Conservation (phyloP, 2,329 filamentous ascomycete species). For the Fusarium aywerte region DNA sequence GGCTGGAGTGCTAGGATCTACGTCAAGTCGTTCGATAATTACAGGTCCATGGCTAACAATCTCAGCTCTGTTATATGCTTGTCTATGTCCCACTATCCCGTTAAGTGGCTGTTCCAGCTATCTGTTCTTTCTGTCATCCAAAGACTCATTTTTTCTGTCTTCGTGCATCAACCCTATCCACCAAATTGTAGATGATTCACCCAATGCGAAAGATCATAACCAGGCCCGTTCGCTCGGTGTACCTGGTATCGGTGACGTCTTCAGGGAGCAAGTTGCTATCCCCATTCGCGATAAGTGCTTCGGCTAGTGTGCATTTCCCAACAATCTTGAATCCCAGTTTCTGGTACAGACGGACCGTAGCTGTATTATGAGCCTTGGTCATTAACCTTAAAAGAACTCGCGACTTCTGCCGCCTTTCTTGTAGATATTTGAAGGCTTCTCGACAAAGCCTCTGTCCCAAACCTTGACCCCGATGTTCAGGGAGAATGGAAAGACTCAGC, state of each 20-base stretch:
- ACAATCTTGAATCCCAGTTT: not conserved
- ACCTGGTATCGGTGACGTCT: not conserved
- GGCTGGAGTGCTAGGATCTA: not conserved
- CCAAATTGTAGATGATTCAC: not conserved
- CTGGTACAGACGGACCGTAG: not conserved
- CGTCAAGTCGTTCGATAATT: not conserved
- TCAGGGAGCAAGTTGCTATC: not conserved
- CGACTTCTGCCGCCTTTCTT: not conserved
- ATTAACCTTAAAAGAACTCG: not conserved
- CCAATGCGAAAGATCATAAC: not conserved
- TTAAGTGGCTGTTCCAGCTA: not conserved
- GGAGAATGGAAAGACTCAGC: not conserved
- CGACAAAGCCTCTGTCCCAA: not conserved
- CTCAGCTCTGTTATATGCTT: not conserved
- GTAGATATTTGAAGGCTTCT: not conserved
- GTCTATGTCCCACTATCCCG: too few species aligned
- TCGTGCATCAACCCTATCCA: not conserved
- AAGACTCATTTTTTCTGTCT: not conserved
- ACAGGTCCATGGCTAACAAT: not conserved
- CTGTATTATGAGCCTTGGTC: not conserved
- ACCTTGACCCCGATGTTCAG: not conserved
- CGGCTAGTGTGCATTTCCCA: not conserved
- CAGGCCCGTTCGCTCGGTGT: not conserved
- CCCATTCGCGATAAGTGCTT: not conserved
- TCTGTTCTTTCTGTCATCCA: not conserved